These are phyloP conservation scores for Chalara sp. DNA, from an alignment of 2,329 filamentous ascomycete genomes.

Conservation along the genomic window DNA sequence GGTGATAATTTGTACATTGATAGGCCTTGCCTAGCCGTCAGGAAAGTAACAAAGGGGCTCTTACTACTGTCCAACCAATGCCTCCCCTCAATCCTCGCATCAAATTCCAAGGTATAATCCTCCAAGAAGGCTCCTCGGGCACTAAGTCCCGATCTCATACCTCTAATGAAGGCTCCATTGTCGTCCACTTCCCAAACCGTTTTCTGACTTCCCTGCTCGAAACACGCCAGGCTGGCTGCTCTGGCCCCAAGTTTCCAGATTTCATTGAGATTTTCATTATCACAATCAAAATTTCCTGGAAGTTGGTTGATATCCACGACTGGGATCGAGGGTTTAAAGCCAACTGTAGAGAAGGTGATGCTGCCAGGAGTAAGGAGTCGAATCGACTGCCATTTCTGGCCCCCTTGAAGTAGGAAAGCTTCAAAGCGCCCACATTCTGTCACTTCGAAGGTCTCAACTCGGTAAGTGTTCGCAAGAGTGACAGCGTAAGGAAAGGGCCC, in stretches of 20 bases:
- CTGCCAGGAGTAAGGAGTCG: constrained; percentile 28
- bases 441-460: constrained; percentile 33
- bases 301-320: constrained; percentile 17
- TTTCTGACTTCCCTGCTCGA: constrained; percentile 30
- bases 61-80: constrained; percentile 31
- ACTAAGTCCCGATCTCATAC: constrained; percentile 26
- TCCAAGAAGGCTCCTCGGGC: constrained; percentile 16
- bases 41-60: background rate
- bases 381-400: constrained; percentile 34
- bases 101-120: constrained; percentile 33
- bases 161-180: constrained; percentile 30
- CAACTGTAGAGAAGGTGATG: constrained; percentile 26
- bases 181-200: constrained; percentile 29
- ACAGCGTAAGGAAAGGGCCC: constrained; percentile 25
- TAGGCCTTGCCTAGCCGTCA: background rate
- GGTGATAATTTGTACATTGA: too few species aligned
- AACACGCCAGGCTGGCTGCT: constrained; percentile 28
- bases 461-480: constrained; percentile 28
- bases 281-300: constrained; percentile 25
- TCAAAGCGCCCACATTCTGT: constrained; percentile 22
- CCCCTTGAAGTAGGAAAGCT: constrained; percentile 33
- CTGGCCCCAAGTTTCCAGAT: constrained; percentile 33
- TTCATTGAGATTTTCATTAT: constrained; percentile 26
- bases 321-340: constrained; percentile 26
- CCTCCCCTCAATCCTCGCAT: constrained; percentile 33